These are phyloP conservation scores for Tulasnella sp. DNA, from an alignment of 768 basidiomycete genomes.

Conservation along the genomic window DNA sequence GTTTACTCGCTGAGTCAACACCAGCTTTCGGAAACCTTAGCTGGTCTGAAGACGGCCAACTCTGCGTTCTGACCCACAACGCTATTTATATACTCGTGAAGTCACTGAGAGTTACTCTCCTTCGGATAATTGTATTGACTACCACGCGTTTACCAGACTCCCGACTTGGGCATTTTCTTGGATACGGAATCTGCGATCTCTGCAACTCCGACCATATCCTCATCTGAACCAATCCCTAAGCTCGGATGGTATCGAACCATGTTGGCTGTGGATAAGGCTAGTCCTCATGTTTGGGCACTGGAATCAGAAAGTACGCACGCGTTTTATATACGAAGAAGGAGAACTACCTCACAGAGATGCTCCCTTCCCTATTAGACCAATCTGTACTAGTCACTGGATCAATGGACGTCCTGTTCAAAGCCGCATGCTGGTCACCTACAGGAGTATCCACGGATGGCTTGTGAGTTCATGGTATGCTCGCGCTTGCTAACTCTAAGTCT, in stretches of 20 bases:
- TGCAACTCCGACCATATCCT: background rate
- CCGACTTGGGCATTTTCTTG: conserved; percentile 25
- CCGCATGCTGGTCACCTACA: conserved; percentile 27
- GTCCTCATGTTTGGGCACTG: conserved; percentile 17
- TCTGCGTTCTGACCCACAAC: conserved; percentile 20
- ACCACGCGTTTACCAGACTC: conserved; percentile 12
- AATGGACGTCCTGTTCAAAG: conserved; percentile 6
- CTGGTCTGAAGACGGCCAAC: conserved; percentile 28
- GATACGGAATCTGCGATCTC: conserved; percentile 19
- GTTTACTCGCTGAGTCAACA: background rate
- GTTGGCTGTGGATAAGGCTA: conserved; percentile 20
- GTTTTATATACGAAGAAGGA: background rate
- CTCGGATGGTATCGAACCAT: conserved; percentile 27
- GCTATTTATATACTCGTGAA: conserved; percentile 27
- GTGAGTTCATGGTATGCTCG: background rate
- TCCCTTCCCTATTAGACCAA: background rate
- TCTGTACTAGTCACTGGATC: conserved; percentile 19
- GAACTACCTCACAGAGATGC: background rate
- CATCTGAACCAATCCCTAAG: background rate
- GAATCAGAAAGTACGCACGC: background rate
- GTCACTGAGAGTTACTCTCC: background rate
- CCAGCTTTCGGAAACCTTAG: conserved; percentile 16
- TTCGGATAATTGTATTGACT: background rate
- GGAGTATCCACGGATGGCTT: conserved; percentile 4
- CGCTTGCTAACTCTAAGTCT: too few species aligned